phyloP scores from a whole-genome alignment of 2,329 filamentous ascomycete genomes.

The Huntiella abstrusa region DNA sequence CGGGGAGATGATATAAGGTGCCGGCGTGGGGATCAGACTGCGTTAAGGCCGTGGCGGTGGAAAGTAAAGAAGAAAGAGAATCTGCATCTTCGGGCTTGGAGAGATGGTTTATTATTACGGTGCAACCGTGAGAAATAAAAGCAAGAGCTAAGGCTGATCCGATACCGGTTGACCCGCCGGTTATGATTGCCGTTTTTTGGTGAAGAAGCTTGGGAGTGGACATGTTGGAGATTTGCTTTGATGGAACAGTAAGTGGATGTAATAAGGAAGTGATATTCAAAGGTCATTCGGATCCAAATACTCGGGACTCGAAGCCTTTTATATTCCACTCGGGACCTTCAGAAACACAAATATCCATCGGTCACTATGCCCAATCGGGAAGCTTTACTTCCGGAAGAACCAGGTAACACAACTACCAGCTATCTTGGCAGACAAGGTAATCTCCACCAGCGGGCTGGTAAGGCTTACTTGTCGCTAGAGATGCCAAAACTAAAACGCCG shows the following conservation, averaged over 20 bases:
- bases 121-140: constrained; percentile 59
- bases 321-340: too few relatives aligned
- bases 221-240: neutral
- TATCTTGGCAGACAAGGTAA: too few relatives aligned
- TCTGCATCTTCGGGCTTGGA: constrained; percentile 32
- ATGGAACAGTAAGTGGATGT: neutral
- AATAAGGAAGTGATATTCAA: constrained; percentile 5
- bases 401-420: too few relatives aligned
- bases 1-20: constrained; percentile 45
- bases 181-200: constrained; percentile 69
- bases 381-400: too few relatives aligned
- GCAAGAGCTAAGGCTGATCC: constrained; percentile 68
- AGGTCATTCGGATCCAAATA: neutral
- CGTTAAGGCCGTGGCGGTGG: constrained; percentile 30
- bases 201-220: constrained; percentile 34
- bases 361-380: too few relatives aligned
- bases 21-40: constrained; percentile 12
- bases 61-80: constrained; percentile 34
- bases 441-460: too few relatives aligned
- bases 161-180: constrained; percentile 71
- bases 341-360: too few relatives aligned
- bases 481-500: too few relatives aligned
- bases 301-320: neutral
- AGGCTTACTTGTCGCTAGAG: too few relatives aligned
- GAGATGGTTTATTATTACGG: constrained; percentile 66